Conservation (phyloP, 345 rosid species). For the Boechera stricta region DNA sequence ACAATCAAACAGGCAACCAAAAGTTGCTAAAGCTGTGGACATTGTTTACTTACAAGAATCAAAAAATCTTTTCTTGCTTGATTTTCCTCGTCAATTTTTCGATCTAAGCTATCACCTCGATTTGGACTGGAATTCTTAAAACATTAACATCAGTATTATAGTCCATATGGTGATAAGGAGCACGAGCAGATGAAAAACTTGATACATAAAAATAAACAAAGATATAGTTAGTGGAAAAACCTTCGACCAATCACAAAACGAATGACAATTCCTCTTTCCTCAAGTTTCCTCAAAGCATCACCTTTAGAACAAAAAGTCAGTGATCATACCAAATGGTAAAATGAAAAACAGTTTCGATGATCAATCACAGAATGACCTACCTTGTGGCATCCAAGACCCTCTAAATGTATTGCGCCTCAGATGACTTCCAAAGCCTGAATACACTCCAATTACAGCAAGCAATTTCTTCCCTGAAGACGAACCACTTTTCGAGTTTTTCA, state of each 20-base stretch:
- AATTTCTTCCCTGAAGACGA: conserved; percentile 61
- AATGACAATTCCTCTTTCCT: conserved; percentile 87
- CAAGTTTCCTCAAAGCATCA: conserved; percentile 80
- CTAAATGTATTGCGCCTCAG: conserved; percentile 75
- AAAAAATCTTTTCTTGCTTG: conserved; percentile 71
- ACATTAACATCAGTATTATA: conserved; percentile 30
- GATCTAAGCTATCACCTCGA: conserved; percentile 96
- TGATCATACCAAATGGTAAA: not conserved
- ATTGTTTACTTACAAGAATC: conserved; percentile 70
- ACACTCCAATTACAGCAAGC: conserved; percentile 94
- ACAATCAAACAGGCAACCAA: not conserved
- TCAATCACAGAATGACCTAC: conserved; percentile 35
- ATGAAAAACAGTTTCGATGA: not conserved
- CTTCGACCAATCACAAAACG: conserved; percentile 97
- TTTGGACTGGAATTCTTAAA: conserved; percentile 65
- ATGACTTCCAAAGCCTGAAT: conserved; percentile 93
- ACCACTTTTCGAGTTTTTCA: conserved; percentile 55
- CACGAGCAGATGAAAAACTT: not conserved
- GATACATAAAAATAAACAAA: not conserved
- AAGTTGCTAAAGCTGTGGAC: conserved; percentile 4
- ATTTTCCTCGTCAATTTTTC: conserved; percentile 79
- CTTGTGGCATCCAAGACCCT: conserved; percentile 98
- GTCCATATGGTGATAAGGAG: not conserved
- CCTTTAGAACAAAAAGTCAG: conserved; percentile 44
- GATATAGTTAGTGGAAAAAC: conserved; percentile 50